Percentiles rank a stretch among this genome's conserved stretches.
These are phyloP conservation scores for Petrea volubilis DNA, from an alignment of 257 asterid species.

Conservation along the genomic window DNA sequence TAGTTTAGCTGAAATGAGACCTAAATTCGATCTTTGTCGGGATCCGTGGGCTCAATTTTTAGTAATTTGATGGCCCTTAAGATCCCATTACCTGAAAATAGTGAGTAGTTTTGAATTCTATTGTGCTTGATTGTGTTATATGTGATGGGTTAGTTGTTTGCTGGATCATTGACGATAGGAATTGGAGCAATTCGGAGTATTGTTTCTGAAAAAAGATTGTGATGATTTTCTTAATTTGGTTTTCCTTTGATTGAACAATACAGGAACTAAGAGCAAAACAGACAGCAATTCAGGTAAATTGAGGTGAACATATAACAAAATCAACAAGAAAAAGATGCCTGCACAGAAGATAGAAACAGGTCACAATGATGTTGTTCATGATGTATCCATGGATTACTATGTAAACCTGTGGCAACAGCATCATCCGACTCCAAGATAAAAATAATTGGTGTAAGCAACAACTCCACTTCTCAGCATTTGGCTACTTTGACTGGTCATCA, in stretches of 20 bases:
- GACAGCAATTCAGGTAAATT: background rate
- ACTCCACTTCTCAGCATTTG: slow-evolving; percentile 74
- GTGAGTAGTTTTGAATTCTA: background rate
- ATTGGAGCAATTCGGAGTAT: background rate
- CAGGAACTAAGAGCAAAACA: background rate
- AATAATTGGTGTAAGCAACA: slow-evolving; percentile 68
- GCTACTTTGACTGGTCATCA: slow-evolving; percentile 83
- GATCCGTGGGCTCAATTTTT: background rate
- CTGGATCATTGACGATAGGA: background rate
- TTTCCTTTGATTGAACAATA: background rate
- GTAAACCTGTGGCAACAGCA: slow-evolving; percentile 92
- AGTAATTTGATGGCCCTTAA: background rate
- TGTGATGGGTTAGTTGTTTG: background rate
- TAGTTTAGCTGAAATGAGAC: background rate
- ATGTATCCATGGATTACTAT: slow-evolving; percentile 88
- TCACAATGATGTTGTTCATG: slow-evolving; percentile 82
- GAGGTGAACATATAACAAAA: background rate
- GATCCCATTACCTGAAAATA: background rate
- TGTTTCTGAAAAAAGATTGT: background rate
- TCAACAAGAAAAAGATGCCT: slow-evolving; percentile 57
- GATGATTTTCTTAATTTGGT: background rate
- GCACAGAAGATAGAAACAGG: slow-evolving; percentile 95
- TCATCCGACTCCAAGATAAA: slow-evolving; percentile 87
- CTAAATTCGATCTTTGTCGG: no score
- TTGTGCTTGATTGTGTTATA: background rate